A percentile compares a stretch with the other conserved stretches of the same genome.
These are phyloP conservation scores for Mortierella sp. DNA, from an alignment of 371 early-diverging fungal species.

Conservation along the genomic window DNA sequence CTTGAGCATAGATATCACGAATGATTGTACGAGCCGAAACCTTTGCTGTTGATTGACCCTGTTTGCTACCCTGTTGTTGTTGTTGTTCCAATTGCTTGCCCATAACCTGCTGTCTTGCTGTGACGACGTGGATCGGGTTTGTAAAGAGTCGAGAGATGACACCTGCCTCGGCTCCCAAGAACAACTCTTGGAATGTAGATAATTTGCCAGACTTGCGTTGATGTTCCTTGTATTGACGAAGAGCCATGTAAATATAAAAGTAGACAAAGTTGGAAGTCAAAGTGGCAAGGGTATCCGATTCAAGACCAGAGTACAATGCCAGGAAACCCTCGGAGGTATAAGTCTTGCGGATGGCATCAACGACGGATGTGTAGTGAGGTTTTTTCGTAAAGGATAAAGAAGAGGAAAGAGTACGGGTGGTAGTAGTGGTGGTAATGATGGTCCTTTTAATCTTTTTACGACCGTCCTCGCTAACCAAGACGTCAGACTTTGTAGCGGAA, in stretches of 20 bases:
- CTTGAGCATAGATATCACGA: conserved; percentile 60
- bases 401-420: conserved; percentile 14
- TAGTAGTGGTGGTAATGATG: conserved; percentile 42
- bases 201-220: conserved; percentile 60
- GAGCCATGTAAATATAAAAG: conserved; percentile 69
- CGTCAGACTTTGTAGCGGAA: conserved; percentile 12
- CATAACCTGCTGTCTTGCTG: conserved; percentile 68
- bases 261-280: conserved; percentile 72
- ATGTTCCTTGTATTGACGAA: conserved; percentile 69
- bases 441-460: conserved; percentile 34
- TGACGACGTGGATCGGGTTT: conserved; percentile 69
- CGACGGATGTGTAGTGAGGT: conserved; percentile 42
- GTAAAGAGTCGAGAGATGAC: conserved; percentile 71
- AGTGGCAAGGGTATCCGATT: conserved; percentile 69
- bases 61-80: conserved; percentile 26
- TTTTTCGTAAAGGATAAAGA: conserved; percentile 11
- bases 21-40: conserved; percentile 52
- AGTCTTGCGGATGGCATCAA: conserved; percentile 61
- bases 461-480: conserved; percentile 30
- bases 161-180: conserved; percentile 73
- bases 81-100: conserved; percentile 46
- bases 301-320: conserved; percentile 68
- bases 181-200: conserved; percentile 67
- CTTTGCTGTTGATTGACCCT: conserved; percentile 5
- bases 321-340: conserved; percentile 65